phyloP scores from a whole-genome alignment of 768 basidiomycete genomes.

The Phylloporus sp. region DNA sequence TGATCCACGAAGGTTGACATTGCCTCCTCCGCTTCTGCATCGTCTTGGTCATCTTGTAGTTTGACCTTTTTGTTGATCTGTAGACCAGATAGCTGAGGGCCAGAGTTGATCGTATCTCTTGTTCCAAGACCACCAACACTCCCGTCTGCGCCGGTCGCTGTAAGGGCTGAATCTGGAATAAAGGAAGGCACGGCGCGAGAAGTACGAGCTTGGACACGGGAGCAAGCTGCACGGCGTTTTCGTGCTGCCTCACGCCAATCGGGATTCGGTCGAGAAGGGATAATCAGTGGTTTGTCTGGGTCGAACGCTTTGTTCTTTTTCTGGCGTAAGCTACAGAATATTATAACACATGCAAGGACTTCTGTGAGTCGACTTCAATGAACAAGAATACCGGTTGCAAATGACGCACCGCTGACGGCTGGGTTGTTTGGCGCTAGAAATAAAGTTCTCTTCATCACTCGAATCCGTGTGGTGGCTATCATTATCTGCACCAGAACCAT shows the following conservation, averaged over 20 bases:
- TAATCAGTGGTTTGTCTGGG: constrained; percentile 67
- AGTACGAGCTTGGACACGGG: constrained; percentile 9
- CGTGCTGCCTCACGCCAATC: constrained; percentile 87
- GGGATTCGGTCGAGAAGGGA: constrained; percentile 79
- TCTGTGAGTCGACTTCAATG: constrained; percentile 71
- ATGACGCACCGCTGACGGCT: constrained; percentile 83
- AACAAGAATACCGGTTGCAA: neutral
- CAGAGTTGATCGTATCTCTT: constrained; percentile 71
- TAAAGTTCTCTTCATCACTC: constrained; percentile 64
- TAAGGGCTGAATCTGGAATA: constrained; percentile 60
- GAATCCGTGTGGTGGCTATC: constrained; percentile 38
- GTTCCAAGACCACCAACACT: constrained; percentile 77
- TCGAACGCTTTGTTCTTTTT: constrained; percentile 36
- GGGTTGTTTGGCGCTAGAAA: constrained; percentile 68
- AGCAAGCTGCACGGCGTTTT: constrained; percentile 40
- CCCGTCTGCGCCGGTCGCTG: constrained; percentile 59
- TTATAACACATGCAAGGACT: constrained; percentile 31
- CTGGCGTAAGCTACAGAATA: constrained; percentile 41
- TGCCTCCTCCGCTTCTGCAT: constrained; percentile 1
- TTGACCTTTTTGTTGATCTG: constrained; percentile 41
- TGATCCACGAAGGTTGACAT: constrained; percentile 1
- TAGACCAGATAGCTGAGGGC: constrained; percentile 67
- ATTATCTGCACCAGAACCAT: constrained; percentile 22
- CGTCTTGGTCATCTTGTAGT: constrained; percentile 33
- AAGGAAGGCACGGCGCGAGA: constrained; percentile 38